These are phyloP conservation scores for Lagerstroemia speciosa DNA, from an alignment of 345 rosid genomes.

Conservation along the genomic window DNA sequence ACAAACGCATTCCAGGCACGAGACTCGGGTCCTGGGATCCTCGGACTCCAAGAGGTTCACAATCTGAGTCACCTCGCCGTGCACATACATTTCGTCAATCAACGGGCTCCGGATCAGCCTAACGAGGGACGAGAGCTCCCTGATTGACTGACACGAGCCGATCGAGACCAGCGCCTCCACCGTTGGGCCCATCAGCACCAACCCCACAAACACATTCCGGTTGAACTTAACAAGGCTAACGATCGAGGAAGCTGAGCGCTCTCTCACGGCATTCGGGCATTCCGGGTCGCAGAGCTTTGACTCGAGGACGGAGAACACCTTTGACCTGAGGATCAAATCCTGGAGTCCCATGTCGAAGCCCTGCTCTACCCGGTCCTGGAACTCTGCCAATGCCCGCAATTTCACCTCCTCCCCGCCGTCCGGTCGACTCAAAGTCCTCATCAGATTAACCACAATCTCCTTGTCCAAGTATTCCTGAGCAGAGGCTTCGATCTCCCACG, in stretches of 20 bases:
- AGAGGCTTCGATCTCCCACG: constrained; percentile 22
- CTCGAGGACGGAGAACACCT: constrained; percentile 35
- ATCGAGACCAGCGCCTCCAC: constrained; percentile 31
- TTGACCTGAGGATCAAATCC: constrained; percentile 36
- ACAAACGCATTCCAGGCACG: constrained; percentile 31
- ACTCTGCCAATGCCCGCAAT: constrained; percentile 24
- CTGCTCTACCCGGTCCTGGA: constrained; percentile 25
- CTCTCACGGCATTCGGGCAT: constrained; percentile 21
- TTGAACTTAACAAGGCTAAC: constrained; percentile 40
- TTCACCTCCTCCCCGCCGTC: constrained; percentile 22
- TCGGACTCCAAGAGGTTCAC: constrained; percentile 22
- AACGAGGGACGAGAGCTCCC: constrained; percentile 29
- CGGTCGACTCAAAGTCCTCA: constrained; percentile 17
- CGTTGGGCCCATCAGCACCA: constrained; percentile 48
- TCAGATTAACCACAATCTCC: constrained; percentile 21
- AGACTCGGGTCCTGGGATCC: constrained; percentile 13
- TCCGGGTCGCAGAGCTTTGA: constrained; percentile 21
- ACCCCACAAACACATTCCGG: constrained; percentile 46
- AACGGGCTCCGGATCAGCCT: constrained; percentile 31
- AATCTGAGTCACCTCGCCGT: constrained; percentile 31
- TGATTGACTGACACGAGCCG: constrained; percentile 27
- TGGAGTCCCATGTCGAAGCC: constrained; percentile 49
- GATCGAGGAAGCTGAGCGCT: constrained; percentile 22
- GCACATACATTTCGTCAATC: constrained; percentile 43
- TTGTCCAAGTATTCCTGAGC: constrained; percentile 25